A percentile compares a stretch with the other conserved stretches of the same genome.
Evolutionary conservation across 306 rosid genomes (phyloP).

Genomic region (Rosa lucieae): DNA sequence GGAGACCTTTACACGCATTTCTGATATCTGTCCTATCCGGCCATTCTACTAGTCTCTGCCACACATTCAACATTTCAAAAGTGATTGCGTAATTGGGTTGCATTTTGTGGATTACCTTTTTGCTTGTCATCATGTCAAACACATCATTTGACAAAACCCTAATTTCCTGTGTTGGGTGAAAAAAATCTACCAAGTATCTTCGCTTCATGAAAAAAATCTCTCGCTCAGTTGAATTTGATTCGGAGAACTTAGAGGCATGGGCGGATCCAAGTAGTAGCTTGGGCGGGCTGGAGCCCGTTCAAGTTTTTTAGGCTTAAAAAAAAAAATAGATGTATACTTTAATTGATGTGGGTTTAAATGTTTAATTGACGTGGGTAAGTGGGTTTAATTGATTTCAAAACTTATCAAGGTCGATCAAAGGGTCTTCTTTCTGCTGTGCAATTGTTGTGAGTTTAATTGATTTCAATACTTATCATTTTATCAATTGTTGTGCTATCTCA

Average conservation of each 20-base stretch:
- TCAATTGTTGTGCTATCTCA: too few species aligned
- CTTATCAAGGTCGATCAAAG: too few species aligned
- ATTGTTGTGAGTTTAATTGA: too few species aligned
- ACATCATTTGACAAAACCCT: neutral
- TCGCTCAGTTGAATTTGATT: neutral
- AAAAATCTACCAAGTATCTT: neutral
- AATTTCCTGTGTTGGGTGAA: neutral
- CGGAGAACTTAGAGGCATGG: neutral
- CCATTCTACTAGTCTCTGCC: neutral
- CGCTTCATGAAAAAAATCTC: neutral
- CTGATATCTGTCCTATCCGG: conserved; percentile 15
- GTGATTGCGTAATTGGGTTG: neutral
- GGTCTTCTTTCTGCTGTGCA: too few species aligned
- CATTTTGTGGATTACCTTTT: neutral
- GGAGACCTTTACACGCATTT: neutral
- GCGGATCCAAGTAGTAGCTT: too few species aligned
- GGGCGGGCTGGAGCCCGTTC: too few species aligned
- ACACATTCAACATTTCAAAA: neutral
- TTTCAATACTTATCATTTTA: too few species aligned
- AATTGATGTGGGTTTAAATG: too few species aligned
- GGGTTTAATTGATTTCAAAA: too few species aligned
- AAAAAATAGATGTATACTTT: too few species aligned
- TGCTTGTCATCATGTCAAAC: neutral
- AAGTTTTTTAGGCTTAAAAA: too few species aligned
- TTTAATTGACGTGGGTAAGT: too few species aligned